phyloP scores from a whole-genome alignment of 2,329 filamentous ascomycete species.

The Cercospora berteroae region DNA sequence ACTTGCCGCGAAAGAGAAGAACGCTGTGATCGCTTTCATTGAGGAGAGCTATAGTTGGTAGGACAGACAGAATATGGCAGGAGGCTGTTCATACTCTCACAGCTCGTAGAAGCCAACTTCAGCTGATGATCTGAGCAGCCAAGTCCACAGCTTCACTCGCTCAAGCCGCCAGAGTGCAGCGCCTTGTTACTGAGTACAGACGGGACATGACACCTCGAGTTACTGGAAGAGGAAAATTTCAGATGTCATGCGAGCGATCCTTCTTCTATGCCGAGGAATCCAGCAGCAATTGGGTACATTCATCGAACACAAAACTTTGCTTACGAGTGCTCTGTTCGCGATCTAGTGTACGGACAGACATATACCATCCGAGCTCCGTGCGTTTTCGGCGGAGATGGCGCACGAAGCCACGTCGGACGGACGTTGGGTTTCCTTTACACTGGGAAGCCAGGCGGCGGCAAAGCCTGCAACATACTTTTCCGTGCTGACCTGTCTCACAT shows the following conservation, averaged over 20 bases:
- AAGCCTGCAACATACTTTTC: not conserved
- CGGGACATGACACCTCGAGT: not conserved
- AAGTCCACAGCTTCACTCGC: not conserved
- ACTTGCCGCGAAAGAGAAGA: slow-evolving; percentile 31
- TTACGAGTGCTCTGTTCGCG: not conserved
- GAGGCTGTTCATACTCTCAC: not conserved
- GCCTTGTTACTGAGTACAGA: not conserved
- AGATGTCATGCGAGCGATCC: not conserved
- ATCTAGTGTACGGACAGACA: not conserved
- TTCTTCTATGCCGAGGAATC: not conserved
- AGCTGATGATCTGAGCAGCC: not conserved
- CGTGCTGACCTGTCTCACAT: not conserved
- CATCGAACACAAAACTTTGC: not conserved
- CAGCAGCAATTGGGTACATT: not conserved
- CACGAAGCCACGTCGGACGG: not conserved
- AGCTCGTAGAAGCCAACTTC: not conserved
- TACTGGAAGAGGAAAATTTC: not conserved
- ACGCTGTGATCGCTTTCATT: slow-evolving; percentile 20
- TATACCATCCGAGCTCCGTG: not conserved
- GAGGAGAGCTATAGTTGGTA: slow-evolving; percentile 29
- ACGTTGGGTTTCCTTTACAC: not conserved
- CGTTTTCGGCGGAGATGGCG: not conserved
- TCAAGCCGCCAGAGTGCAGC: not conserved
- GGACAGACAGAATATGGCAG: not conserved
- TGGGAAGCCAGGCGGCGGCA: not conserved